Conservation (phyloP, 371 early-diverging fungal genomes). For the Sporodiniella umbellata region DNA sequence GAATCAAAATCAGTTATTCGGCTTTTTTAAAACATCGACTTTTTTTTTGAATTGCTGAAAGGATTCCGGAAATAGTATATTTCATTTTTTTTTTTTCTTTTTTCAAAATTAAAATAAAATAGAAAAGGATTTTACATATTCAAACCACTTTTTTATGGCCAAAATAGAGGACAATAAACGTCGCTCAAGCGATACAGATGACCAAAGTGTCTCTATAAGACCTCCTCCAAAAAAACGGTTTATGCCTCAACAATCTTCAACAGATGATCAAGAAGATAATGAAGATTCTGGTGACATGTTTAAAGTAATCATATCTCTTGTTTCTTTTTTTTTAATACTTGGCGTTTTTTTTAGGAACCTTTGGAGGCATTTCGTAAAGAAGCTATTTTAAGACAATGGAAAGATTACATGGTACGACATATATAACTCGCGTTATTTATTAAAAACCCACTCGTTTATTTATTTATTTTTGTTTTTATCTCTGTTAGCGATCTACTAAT, state of each 20-base stretch:
- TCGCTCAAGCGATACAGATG: constrained; percentile 25
- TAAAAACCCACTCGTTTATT: background rate
- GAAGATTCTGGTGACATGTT: constrained; percentile 21
- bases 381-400: constrained; percentile 29
- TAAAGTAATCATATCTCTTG: constrained; percentile 22
- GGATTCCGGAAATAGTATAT: too few species aligned
- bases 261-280: constrained; percentile 9
- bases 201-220: constrained; percentile 22
- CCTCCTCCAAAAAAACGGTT: constrained; percentile 28
- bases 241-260: constrained; percentile 18
- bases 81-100: constrained; percentile 4
- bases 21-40: too few species aligned
- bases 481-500: constrained; percentile 17
- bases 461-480: background rate
- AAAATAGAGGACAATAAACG: constrained; percentile 28
- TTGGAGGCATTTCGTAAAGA: constrained; percentile 28
- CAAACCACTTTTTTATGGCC: constrained; percentile 9
- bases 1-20: too few species aligned
- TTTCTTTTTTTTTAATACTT: too few species aligned
- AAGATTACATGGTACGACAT: constrained; percentile 22
- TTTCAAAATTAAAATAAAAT: background rate
- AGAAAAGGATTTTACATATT: too few species aligned
- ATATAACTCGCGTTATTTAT: background rate
- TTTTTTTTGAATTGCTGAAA: too few species aligned
- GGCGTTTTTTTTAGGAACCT: constrained; percentile 26